Evolutionary conservation across 805 yeast genomes (phyloP).

Genomic region (Citeromyces matritensis): DNA sequence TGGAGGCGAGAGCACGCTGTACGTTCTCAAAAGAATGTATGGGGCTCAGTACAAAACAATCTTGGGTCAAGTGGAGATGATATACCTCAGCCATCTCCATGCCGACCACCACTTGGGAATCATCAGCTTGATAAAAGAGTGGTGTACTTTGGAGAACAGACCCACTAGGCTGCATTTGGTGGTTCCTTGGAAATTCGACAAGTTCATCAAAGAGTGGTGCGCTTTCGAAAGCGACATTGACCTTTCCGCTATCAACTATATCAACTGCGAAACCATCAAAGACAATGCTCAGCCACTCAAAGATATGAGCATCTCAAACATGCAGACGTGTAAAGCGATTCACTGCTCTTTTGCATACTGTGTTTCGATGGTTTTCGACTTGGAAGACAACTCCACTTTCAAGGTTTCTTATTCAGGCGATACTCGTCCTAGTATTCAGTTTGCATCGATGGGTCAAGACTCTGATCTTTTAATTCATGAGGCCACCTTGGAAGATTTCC

Average conservation of each 20-base stretch:
- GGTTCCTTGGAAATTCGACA: slow-evolving; percentile 60
- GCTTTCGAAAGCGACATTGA: slow-evolving; percentile 24
- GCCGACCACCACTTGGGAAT: slow-evolving; percentile 95
- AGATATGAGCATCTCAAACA: slow-evolving; percentile 23
- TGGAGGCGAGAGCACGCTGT: slow-evolving; percentile 92
- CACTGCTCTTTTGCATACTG: slow-evolving; percentile 83
- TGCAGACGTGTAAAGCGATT: slow-evolving; percentile 58
- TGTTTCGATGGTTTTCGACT: slow-evolving; percentile 32
- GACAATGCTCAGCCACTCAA: slow-evolving; percentile 8
- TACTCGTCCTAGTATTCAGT: slow-evolving; percentile 65
- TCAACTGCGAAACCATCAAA: slow-evolving; percentile 49
- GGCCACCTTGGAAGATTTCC: slow-evolving; percentile 76
- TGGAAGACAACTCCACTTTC: slow-evolving; percentile 20
- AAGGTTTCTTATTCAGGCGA: slow-evolving; percentile 88
- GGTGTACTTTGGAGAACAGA: slow-evolving; percentile 27
- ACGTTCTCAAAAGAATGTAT: slow-evolving; percentile 49
- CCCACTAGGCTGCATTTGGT: slow-evolving; percentile 34
- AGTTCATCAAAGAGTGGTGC: slow-evolving; percentile 56
- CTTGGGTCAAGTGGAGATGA: slow-evolving; percentile 44
- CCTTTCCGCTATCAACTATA: slow-evolving; percentile 18
- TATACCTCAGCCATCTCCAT: slow-evolving; percentile 81
- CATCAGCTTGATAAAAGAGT: slow-evolving; percentile 48
- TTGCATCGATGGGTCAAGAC: slow-evolving; percentile 42
- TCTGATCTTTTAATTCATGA: slow-evolving; percentile 82
- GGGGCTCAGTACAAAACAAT: slow-evolving; percentile 17